phyloP scores from a whole-genome alignment of 2,329 filamentous ascomycete genomes.

The Albophoma yamanashiensis region DNA sequence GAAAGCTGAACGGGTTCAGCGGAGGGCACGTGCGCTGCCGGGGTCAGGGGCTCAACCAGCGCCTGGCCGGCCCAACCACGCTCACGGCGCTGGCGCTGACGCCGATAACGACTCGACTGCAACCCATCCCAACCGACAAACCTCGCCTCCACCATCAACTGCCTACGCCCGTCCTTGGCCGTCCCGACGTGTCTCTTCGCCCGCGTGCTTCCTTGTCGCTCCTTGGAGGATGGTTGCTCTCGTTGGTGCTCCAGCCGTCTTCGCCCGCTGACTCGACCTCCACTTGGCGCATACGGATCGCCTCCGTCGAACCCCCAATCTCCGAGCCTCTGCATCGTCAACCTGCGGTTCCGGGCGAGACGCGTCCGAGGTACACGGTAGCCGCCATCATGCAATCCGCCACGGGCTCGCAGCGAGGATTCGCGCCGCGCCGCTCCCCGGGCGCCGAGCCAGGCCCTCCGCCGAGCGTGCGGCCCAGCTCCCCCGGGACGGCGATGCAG shows the following conservation, averaged over 20 bases:
- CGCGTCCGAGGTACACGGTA: not conserved
- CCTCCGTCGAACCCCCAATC: not conserved
- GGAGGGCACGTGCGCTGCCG: not conserved
- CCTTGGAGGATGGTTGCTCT: slow-evolving; percentile 12
- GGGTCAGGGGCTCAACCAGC: not conserved
- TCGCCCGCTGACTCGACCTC: not conserved
- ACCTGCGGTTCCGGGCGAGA: not conserved
- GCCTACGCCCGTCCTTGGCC: not conserved
- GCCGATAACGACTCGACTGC: not conserved
- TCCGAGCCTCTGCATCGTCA: not conserved
- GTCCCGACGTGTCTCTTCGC: not conserved
- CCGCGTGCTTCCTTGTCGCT: slow-evolving; percentile 5
- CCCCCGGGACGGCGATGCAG: slow-evolving; percentile 49
- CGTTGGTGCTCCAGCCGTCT: not conserved
- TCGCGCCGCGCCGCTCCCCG: slow-evolving; percentile 51
- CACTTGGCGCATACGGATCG: not conserved
- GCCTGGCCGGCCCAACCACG: not conserved
- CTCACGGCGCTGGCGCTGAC: not conserved
- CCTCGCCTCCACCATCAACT: not conserved
- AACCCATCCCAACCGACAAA: not conserved
- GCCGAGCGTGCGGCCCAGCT: slow-evolving; percentile 47
- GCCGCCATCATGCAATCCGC: slow-evolving; percentile 33
- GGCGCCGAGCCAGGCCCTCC: slow-evolving; percentile 49
- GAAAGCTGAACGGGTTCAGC: not conserved
- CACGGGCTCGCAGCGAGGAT: slow-evolving; percentile 35